These are phyloP conservation scores for Aphanocladium album DNA, from an alignment of 2,329 filamentous ascomycete species.

Conservation along the genomic window DNA sequence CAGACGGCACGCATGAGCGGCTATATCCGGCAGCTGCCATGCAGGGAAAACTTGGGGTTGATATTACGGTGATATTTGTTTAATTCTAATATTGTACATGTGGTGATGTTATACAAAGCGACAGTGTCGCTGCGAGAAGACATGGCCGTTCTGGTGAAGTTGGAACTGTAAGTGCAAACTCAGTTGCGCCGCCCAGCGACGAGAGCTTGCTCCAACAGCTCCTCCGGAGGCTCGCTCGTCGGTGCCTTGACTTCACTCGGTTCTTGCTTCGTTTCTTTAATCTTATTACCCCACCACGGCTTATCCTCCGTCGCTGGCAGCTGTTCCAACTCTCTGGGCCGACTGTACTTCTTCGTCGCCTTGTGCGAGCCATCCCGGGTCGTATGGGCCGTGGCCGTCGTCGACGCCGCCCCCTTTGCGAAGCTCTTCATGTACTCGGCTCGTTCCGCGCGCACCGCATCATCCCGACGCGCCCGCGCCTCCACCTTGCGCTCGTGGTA, in stretches of 20 bases:
- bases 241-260: not conserved
- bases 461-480: slow-evolving; percentile 15
- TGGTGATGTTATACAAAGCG: not conserved
- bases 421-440: slow-evolving; percentile 20
- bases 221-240: too few relatives aligned
- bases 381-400: too few relatives aligned
- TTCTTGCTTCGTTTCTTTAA: not conserved
- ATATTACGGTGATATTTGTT: not conserved
- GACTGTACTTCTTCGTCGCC: too few relatives aligned
- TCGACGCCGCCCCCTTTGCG: not conserved
- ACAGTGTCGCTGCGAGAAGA: not conserved
- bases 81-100: not conserved
- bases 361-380: too few relatives aligned
- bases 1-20: too few relatives aligned
- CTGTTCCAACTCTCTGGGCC: not conserved
- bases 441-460: slow-evolving; percentile 22
- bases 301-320: not conserved
- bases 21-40: too few relatives aligned
- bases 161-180: too few relatives aligned
- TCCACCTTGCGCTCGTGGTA: slow-evolving; percentile 34
- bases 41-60: not conserved
- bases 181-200: not conserved
- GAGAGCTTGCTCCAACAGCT: not conserved
- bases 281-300: not conserved
- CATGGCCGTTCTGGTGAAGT: too few relatives aligned